Evolutionary conservation across 2,329 filamentous ascomycete species (phyloP).

Genomic region (Lachnellula occidentalis): DNA sequence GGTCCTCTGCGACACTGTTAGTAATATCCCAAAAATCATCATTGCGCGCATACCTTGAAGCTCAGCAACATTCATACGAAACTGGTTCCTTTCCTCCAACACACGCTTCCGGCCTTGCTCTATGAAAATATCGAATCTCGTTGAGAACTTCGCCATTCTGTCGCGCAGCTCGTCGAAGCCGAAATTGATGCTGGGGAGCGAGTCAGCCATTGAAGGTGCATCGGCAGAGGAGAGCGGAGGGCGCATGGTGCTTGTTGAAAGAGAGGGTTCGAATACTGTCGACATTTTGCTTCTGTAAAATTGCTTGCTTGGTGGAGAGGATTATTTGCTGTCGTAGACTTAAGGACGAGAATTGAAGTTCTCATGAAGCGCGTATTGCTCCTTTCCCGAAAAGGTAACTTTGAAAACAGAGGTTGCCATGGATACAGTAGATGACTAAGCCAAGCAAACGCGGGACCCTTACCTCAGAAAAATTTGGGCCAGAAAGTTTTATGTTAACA

Average conservation of each 20-base stretch:
- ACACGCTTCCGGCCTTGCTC: slow-evolving; percentile 85
- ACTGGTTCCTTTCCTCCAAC: slow-evolving; percentile 88
- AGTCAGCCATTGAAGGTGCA: slow-evolving; percentile 65
- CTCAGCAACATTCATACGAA: slow-evolving; percentile 84
- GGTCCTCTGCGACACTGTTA: slow-evolving; percentile 62
- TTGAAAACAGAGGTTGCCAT: neutral
- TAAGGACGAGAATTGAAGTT: neutral
- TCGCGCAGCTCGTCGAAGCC: slow-evolving; percentile 93
- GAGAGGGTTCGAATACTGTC: slow-evolving; percentile 62
- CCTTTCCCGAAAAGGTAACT: neutral
- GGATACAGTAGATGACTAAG: neutral
- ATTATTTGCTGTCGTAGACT: neutral
- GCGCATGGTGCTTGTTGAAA: slow-evolving; percentile 53
- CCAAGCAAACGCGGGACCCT: neutral
- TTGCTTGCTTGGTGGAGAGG: neutral
- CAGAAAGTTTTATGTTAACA: neutral
- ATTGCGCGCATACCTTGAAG: slow-evolving; percentile 62
- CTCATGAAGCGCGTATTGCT: neutral
- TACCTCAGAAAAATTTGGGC: neutral
- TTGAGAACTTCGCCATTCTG: slow-evolving; percentile 89
- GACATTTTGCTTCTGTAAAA: slow-evolving; percentile 38
- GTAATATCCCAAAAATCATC: neutral
- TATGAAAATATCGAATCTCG: slow-evolving; percentile 88
- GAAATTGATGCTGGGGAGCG: slow-evolving; percentile 86
- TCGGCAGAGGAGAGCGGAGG: slow-evolving; percentile 46